phyloP scores from a whole-genome alignment of 768 basidiomycete species.

The Boletus pseudo-olivaceus region DNA sequence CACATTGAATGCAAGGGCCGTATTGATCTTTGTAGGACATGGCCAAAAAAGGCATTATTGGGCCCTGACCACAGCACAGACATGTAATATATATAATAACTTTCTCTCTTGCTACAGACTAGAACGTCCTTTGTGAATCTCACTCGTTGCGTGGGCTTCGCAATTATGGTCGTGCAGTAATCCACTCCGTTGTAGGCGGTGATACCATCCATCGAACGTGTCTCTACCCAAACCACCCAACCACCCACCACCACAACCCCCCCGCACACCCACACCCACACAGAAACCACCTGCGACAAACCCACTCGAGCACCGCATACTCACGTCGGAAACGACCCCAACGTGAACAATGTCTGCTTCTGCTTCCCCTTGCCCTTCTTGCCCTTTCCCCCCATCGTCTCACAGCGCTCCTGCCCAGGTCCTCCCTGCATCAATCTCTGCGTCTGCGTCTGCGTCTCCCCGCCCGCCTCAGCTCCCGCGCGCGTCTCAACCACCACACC shows the following conservation, averaged over 20 bases:
- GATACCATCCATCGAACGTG: neutral
- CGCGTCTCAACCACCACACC: neutral
- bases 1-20: neutral
- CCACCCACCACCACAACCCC: too few species aligned
- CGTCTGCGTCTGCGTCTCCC: neutral
- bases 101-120: neutral
- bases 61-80: neutral
- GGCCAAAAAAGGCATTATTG: neutral
- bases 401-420: neutral
- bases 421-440: neutral
- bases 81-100: too few species aligned
- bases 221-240: neutral
- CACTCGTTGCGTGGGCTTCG: neutral
- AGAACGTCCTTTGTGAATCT: neutral
- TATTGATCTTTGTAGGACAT: too few species aligned
- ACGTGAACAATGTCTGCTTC: slow-evolving; percentile 79
- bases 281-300: neutral
- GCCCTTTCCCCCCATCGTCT: slow-evolving; percentile 38
- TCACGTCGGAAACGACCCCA: slow-evolving; percentile 47
- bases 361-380: slow-evolving; percentile 81
- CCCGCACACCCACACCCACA: too few species aligned
- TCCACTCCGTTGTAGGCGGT: neutral
- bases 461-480: neutral
- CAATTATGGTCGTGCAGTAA: neutral
- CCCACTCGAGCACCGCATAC: neutral